Evolutionary conservation across 2,329 filamentous ascomycete genomes (phyloP), one percentile per base, ranked within the genome.

Genomic region (Fusarium humuli): DNA sequence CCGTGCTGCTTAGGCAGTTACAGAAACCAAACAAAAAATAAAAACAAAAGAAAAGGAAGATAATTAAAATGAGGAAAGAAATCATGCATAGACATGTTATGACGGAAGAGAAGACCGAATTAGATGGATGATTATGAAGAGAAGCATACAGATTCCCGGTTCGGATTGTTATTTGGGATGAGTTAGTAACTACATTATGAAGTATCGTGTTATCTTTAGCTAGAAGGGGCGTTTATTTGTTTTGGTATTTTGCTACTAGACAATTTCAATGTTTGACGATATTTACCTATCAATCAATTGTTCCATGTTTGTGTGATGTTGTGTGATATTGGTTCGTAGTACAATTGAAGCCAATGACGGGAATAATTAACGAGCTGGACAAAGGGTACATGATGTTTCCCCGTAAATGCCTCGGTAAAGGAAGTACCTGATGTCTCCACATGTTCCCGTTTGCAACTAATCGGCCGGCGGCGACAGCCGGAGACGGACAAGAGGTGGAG

Each of bases 1-100:
- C 63, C 65, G 76, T 7, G 84, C 83, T 13, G 83, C 83, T 37
- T 82, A 78, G 67, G 56, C 48, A 12, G 18, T n/a, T 20, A 16
- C 32, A 27, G 32, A 27, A 71, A 57, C 67, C 6, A 29, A 37
- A 44, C 8, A 18, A 47, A 22, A 37, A 29, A 54, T 12, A 25
- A 44, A 50, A 47, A 45, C 10, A 23, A 23, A 20, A 61, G 6
- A 22, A 46, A n/a, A 48, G 66, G 22, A 76, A 71, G 54, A 64
- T 44, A 58, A 59, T 40, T 34, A 44, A 55, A 65, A 61, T 34
- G 42, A 65, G 20, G 55, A 23, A 55, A 42, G 37, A 25, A 54
- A 25, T 40, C 49, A 48, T 50, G 69, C 48, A 67, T 34, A 53
- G 55, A 62, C 58, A 55, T 61, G 76, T 69, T 52, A 48, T 47